These are phyloP conservation scores for Paramecium sexaurelia DNA, from an alignment of 73 alveolate species.

Conservation along the genomic window DNA sequence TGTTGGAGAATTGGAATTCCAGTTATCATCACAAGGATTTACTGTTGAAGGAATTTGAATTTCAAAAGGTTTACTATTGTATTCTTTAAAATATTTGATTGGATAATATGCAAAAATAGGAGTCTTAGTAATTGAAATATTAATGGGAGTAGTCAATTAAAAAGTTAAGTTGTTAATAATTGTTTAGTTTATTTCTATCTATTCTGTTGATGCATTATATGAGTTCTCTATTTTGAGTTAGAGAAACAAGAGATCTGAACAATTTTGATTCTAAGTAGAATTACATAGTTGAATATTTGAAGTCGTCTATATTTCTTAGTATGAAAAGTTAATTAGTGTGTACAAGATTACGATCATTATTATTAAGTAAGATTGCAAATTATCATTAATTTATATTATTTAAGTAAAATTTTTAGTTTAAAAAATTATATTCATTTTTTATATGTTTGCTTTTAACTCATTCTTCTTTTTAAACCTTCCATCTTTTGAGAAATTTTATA, in stretches of 20 bases:
- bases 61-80: slow-evolving; percentile 27
- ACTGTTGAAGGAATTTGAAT: background rate
- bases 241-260: background rate
- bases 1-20: background rate
- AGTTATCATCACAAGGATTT: background rate
- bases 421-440: background rate
- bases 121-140: background rate
- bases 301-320: background rate
- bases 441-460: background rate
- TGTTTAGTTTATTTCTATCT: background rate
- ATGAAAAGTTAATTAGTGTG: background rate
- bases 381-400: background rate
- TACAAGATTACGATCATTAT: background rate
- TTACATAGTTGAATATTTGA: background rate
- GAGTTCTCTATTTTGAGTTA: background rate
- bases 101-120: slow-evolving; percentile 57
- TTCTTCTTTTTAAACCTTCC: background rate
- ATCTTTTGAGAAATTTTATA: background rate
- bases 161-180: background rate
- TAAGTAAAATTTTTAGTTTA: background rate
- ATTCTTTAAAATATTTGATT: background rate
- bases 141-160: background rate
- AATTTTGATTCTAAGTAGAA: background rate
- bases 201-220: background rate
- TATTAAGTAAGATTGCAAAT: background rate